Percentiles rank a stretch among this genome's conserved stretches.
Conservation (phyloP, 305 asterid species). For the Fraxinus baroniana region DNA sequence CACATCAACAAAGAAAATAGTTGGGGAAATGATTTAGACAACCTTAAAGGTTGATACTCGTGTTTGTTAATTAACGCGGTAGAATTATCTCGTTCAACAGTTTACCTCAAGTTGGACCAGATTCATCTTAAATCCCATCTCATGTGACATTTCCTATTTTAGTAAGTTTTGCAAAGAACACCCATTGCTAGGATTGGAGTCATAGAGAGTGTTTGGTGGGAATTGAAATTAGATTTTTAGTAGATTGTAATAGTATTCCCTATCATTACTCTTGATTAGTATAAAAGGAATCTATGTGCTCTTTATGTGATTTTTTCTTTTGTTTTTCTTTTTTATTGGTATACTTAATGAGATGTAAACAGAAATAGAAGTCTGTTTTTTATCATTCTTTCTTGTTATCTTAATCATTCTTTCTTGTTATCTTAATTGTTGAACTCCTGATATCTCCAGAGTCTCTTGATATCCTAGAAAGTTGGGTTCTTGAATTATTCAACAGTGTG, state of each 20-base stretch:
- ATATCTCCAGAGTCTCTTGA: constrained; percentile 73
- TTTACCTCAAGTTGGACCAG: not conserved
- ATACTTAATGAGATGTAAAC: not conserved
- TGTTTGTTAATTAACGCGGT: not conserved
- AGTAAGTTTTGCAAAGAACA: not conserved
- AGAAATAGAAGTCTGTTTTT: not conserved
- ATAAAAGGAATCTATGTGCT: not conserved
- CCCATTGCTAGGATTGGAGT: not conserved
- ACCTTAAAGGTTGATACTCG: not conserved
- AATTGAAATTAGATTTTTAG: not conserved
- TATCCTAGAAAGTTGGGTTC: constrained; percentile 81
- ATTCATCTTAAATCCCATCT: not conserved
- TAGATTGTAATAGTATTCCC: not conserved
- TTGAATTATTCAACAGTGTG: constrained; percentile 50
- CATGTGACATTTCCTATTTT: not conserved
- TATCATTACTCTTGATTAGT: not conserved
- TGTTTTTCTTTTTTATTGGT: not conserved
- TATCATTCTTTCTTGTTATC: not conserved
- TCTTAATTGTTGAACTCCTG: constrained; percentile 23
- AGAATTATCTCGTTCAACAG: not conserved
- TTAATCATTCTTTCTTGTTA: not conserved
- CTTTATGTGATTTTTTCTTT: too few relatives aligned
- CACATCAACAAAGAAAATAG: not conserved
- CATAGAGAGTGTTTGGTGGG: too few relatives aligned
- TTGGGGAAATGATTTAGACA: not conserved